phyloP scores from a whole-genome alignment of 805 yeast species.

The Scheffersomyces stipitis region DNA sequence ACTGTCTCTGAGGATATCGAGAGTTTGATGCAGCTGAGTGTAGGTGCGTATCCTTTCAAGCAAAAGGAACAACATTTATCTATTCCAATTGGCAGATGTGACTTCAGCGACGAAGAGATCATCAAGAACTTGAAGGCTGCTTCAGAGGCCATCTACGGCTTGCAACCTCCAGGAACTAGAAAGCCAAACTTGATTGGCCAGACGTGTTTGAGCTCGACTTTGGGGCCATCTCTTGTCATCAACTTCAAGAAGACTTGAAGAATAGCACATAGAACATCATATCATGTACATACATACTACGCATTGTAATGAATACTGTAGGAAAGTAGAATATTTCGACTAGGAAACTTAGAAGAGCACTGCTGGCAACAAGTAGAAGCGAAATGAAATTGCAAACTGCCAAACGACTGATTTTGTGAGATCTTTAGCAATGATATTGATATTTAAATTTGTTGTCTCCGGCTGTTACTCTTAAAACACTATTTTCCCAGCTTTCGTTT shows the following conservation, averaged over 20 bases:
- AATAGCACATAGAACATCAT: conserved; percentile 9
- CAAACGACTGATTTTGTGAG: too few relatives aligned
- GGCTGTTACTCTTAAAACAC: too few relatives aligned
- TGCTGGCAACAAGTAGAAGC: too few relatives aligned
- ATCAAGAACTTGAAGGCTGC: conserved; percentile 69
- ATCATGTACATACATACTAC: neutral
- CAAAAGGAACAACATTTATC: conserved; percentile 63
- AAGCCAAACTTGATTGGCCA: conserved; percentile 71
- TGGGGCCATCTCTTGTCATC: conserved; percentile 78
- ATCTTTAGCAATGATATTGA: too few relatives aligned
- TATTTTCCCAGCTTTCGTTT: too few relatives aligned
- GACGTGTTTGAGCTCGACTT: conserved; percentile 65
- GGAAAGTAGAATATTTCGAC: too few relatives aligned
- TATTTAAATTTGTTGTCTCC: too few relatives aligned
- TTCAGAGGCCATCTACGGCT: conserved; percentile 57
- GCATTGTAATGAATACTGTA: too few relatives aligned
- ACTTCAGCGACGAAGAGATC: conserved; percentile 74
- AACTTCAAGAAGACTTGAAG: conserved; percentile 25
- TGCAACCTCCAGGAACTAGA: conserved; percentile 58
- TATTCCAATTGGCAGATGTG: conserved; percentile 73
- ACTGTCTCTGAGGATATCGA: conserved; percentile 73
- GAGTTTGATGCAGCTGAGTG: conserved; percentile 49
- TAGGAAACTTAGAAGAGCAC: too few relatives aligned
- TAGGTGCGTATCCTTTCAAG: conserved; percentile 76
- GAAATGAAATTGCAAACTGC: too few relatives aligned